Conservation (phyloP, 2,329 filamentous ascomycete species). For the Colletotrichum sp. region DNA sequence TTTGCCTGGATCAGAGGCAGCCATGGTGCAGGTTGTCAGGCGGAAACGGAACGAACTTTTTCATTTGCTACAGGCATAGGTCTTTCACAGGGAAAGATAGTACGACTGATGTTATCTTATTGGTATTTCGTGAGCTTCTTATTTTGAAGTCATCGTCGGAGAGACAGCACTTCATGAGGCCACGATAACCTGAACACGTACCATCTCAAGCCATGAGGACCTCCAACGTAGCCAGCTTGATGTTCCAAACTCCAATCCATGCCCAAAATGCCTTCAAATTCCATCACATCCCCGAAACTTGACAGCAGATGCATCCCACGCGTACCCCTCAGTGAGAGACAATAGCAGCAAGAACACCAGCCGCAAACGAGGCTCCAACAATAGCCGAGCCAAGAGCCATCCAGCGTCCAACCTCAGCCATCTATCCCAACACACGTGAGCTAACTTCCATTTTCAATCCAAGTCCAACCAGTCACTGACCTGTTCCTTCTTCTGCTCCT, state of each 20-base stretch:
- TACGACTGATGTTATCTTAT: not conserved
- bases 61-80: not conserved
- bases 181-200: not conserved
- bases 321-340: fast-evolving
- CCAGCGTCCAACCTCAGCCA: not conserved
- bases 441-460: fast-evolving
- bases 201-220: fast-evolving
- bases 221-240: not conserved
- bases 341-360: not conserved
- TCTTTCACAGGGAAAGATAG: not conserved
- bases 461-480: not conserved
- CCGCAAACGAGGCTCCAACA: not conserved
- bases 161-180: not conserved
- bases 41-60: too few species aligned
- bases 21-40: not conserved
- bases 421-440: not conserved
- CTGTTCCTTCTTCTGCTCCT: not conserved
- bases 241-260: not conserved
- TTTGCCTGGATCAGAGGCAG: not conserved
- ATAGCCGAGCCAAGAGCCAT: not conserved
- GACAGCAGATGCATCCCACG: not conserved
- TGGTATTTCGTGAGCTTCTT: not conserved
- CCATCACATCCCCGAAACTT: not conserved
- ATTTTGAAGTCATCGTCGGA: fast-evolving
- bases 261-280: fast-evolving